Evolutionary conservation across 139 green algal species (phyloP), one percentile per base, ranked within the genome.

Genomic region (Chlamydomonas incerta): DNA sequence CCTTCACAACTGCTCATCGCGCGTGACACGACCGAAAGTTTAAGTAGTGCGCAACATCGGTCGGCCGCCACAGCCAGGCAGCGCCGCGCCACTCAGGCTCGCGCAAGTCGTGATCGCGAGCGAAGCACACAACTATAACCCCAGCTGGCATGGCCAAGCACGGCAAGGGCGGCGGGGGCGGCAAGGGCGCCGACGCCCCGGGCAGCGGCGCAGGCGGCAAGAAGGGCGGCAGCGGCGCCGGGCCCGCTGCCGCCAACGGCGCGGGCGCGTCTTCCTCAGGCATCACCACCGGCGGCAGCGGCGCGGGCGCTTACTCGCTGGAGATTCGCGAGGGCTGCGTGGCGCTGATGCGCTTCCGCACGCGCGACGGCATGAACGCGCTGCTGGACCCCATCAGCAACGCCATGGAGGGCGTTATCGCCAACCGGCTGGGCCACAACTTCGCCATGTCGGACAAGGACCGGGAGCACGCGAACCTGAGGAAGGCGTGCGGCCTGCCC

Each of bases 391-490:
- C 80, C 13, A 34, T 85, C 33, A 77, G 66, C 33, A 85, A 85
- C 33, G 80, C 80, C 10, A 69, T 77, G 28, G 80, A 85, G 80
- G 80, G 80, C 18, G 67, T 63, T 67, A 85, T 85, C 52, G 66
- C 52, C 50, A 85, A 85, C 80, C 80, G 80, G 20, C 31, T 85
- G 67, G 80, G 80, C 23, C 80, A 85, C 80, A 85, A 85, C 23
- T 85, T 85, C 41, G 80, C 67, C 0, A 50, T 85, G 21, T 33
- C 14, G 24, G 66, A 85, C 21, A 60, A 0, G 23, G 50, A 58
- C 33, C 33, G 34, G 6, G 21, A 37, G 15, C 80, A 85, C 47
- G 21, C 37, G 24, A 47, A 50, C 24, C 70, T 85, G 20, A 15
- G 67, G 14, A 76, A 77, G 24, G 47, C 65, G 0, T 68, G 47